Base-by-base conservation (phyloP, 352 stramenopile genomes). In the Vaucheria bursata region DNA sequence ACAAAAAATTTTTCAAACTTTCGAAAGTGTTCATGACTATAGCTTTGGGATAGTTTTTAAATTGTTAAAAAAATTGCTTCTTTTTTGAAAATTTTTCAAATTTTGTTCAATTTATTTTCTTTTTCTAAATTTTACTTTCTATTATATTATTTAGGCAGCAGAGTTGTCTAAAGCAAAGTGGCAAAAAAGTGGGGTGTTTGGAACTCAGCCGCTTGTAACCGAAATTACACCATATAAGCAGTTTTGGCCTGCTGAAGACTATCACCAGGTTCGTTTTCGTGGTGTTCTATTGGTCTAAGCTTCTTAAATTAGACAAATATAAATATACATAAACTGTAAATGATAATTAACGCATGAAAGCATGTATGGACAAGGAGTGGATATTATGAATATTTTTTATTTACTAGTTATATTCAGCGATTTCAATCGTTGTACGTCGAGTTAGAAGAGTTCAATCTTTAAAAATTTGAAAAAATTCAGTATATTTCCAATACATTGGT, bases 201-300 rank as follows among this genome's bases (percentile, higher is more conserved):
- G 59, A 18, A 18, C 6, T 4, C 29, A 29, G 59, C 59, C 59
- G 18, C 18, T 69, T 18, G 59, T 38, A 18, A 69, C 59, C 18
- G 59, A 69, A 38, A 69, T 69, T 38, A 38, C 59, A 34, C 59
- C 5, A 29, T 69, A 69, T 38, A 69, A 69, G 18, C 59, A 69
- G 18, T 69, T 69, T 38, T 69, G 59, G 59, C 59, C 59, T 8
- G 59, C 59, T 38, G 59, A 69, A 38, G 59, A 69, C 59, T 69
- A 69, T 38, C 59, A 69, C 18, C 59, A 69, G 59, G 59, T 69
- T 5, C 33, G 59, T 69, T 12, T 50, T 50, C 12, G 39, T 12
- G 39, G 12, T 50, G 39, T 50, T 50, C 5, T 12, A 50, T 12
- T 12, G 39, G 5, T 50, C 5, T 50, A 5, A 12, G 39, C 5